Percentiles rank a stretch among this genome's conserved stretches.
phyloP scores from a whole-genome alignment of 2,329 filamentous ascomycete genomes.

The Nemania abortiva region DNA sequence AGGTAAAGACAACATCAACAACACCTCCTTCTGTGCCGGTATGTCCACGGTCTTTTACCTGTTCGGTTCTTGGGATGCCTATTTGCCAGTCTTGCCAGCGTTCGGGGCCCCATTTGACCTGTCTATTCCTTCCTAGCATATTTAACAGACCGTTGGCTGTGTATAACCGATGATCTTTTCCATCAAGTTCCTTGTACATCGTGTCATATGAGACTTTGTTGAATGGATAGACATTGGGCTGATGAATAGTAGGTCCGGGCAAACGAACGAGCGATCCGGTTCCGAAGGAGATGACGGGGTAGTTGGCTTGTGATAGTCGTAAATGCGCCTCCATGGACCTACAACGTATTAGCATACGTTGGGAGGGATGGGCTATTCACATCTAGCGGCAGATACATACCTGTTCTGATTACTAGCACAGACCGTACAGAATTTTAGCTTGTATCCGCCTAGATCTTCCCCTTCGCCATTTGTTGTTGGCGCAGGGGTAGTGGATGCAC shows the following conservation, averaged over 20 bases:
- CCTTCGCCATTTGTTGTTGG: slow-evolving; percentile 59
- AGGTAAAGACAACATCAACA: slow-evolving; percentile 95
- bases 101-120: slow-evolving; percentile 95
- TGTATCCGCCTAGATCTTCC: slow-evolving; percentile 74
- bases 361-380: not conserved
- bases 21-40: slow-evolving; percentile 87
- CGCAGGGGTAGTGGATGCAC: slow-evolving; percentile 44
- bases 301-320: slow-evolving; percentile 84
- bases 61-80: slow-evolving; percentile 83
- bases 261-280: slow-evolving; percentile 94
- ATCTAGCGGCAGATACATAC: slow-evolving; percentile 59
- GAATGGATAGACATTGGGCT: slow-evolving; percentile 98
- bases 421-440: slow-evolving; percentile 97
- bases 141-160: slow-evolving; percentile 91
- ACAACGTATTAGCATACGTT: slow-evolving; percentile 35
- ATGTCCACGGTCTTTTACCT: slow-evolving; percentile 80
- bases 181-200: slow-evolving; percentile 91
- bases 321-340: slow-evolving; percentile 99
- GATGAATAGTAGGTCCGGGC: slow-evolving; percentile 88
- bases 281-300: slow-evolving; percentile 98
- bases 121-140: slow-evolving; percentile 93
- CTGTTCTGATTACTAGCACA: slow-evolving; percentile 98
- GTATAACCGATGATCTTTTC: slow-evolving; percentile 89
- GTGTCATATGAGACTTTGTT: slow-evolving; percentile 95
- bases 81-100: slow-evolving; percentile 98